Evolutionary conservation across 1,284 basidiomycete genomes (phyloP).

Genomic region (Heterobasidion annosum): DNA sequence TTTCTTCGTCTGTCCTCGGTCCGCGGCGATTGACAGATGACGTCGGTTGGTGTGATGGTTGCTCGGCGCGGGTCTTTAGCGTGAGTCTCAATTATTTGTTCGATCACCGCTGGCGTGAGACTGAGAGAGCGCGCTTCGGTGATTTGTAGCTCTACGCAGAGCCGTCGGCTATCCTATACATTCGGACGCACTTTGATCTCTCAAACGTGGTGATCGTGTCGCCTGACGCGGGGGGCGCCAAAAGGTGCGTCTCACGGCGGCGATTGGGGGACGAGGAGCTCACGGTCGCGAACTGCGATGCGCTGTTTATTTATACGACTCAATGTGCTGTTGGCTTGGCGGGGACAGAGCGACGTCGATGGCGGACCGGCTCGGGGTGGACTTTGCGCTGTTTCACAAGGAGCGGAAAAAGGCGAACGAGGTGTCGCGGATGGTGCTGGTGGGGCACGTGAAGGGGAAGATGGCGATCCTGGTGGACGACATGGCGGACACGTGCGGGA

Average conservation of each 20-base stretch:
- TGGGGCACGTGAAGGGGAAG: constrained; percentile 91
- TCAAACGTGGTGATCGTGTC: constrained; percentile 93
- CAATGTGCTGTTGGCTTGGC: not conserved
- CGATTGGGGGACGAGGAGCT: not conserved
- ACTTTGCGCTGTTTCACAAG: constrained; percentile 99
- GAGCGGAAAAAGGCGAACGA: constrained; percentile 99
- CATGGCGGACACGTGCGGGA: constrained; percentile 99
- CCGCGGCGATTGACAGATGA: too few relatives aligned
- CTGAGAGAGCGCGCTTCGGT: constrained; percentile 16
- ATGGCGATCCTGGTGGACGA: constrained; percentile 98
- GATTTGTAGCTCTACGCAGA: constrained; percentile 84
- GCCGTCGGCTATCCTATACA: constrained; percentile 93
- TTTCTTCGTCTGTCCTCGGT: constrained; percentile 6
- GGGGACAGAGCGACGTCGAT: constrained; percentile 85
- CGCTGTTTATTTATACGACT: not conserved
- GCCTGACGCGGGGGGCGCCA: constrained; percentile 97
- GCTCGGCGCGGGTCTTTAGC: too few relatives aligned
- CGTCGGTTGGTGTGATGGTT: too few relatives aligned
- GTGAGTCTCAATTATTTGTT: too few relatives aligned
- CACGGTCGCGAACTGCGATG: not conserved
- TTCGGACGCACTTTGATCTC: constrained; percentile 86
- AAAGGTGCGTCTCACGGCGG: constrained; percentile 53
- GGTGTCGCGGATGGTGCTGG: constrained; percentile 97
- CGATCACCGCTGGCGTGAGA: constrained; percentile 3
- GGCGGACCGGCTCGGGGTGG: constrained; percentile 92